A percentile compares a stretch with the other conserved stretches of the same genome.
These are phyloP conservation scores for Prunus fruticosa DNA, from an alignment of 306 rosid genomes.

Conservation along the genomic window DNA sequence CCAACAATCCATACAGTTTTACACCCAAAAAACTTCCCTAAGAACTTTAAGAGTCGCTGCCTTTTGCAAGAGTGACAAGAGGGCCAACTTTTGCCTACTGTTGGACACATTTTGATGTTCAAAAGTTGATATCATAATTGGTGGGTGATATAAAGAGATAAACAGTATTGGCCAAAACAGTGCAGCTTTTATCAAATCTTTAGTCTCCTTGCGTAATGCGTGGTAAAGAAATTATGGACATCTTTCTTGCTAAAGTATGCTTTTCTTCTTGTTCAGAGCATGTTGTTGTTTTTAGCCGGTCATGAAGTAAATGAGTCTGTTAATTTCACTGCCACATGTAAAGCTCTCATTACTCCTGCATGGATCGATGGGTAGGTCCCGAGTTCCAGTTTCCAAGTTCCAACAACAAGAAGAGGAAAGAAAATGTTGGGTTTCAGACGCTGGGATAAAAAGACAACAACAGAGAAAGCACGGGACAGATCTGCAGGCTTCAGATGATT, in stretches of 20 bases:
- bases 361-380: neutral
- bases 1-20: neutral
- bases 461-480: neutral
- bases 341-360: neutral
- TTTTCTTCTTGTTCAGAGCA: neutral
- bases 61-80: too few species aligned
- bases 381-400: neutral
- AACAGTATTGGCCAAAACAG: too few species aligned
- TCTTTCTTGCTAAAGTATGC: neutral
- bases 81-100: too few species aligned
- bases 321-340: constrained; percentile 1
- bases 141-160: too few species aligned
- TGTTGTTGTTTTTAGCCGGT: neutral
- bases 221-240: neutral
- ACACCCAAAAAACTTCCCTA: neutral
- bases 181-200: neutral
- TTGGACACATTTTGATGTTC: too few species aligned
- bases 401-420: neutral
- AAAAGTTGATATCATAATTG: too few species aligned
- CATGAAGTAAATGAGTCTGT: neutral
- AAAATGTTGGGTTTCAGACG: neutral
- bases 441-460: neutral
- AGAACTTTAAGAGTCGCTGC: too few species aligned
- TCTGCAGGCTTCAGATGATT: constrained; percentile 7
- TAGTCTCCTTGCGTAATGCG: neutral